Evolutionary conservation across 768 basidiomycete genomes (phyloP).

Genomic region (Mycena kentingensis): DNA sequence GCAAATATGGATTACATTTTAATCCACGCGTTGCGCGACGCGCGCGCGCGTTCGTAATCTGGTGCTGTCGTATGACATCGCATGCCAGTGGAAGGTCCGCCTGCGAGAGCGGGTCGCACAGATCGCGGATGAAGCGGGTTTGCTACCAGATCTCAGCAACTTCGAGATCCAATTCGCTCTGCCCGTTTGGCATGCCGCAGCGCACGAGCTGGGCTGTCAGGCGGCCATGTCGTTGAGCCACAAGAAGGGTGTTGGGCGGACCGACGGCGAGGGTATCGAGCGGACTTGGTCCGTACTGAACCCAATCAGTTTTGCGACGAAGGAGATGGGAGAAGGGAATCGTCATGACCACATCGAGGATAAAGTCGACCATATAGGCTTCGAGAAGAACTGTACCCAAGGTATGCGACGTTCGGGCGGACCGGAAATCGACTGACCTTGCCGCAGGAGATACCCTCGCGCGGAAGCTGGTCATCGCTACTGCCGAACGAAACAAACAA

Average conservation of each 20-base stretch:
- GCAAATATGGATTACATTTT: slow-evolving; percentile 23
- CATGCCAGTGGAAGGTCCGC: slow-evolving; percentile 23
- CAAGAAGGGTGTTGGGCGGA: slow-evolving; percentile 22
- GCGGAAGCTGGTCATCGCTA: slow-evolving; percentile 5
- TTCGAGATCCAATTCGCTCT: slow-evolving; percentile 5
- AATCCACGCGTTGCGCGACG: slow-evolving; percentile 4
- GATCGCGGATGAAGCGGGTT: neutral
- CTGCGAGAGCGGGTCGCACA: neutral
- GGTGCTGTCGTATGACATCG: slow-evolving; percentile 21
- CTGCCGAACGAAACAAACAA: slow-evolving; percentile 10
- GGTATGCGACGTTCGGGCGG: neutral
- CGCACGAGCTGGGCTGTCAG: slow-evolving; percentile 12
- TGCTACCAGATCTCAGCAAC: neutral
- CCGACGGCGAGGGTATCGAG: slow-evolving; percentile 38
- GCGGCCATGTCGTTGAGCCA: slow-evolving; percentile 8
- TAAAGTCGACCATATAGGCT: slow-evolving; percentile 24
- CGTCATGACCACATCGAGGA: slow-evolving; percentile 31
- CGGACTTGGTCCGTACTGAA: slow-evolving; percentile 32
- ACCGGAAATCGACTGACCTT: neutral
- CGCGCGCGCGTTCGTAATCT: neutral
- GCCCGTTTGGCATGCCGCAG: slow-evolving; percentile 12
- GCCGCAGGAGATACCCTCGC: slow-evolving; percentile 1
- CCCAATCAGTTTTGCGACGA: slow-evolving; percentile 24
- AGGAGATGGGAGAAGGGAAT: slow-evolving; percentile 33
- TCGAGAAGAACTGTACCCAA: slow-evolving; percentile 15